These are phyloP conservation scores for Colletotrichum lini DNA, from an alignment of 2,329 filamentous ascomycete genomes.

Conservation along the genomic window DNA sequence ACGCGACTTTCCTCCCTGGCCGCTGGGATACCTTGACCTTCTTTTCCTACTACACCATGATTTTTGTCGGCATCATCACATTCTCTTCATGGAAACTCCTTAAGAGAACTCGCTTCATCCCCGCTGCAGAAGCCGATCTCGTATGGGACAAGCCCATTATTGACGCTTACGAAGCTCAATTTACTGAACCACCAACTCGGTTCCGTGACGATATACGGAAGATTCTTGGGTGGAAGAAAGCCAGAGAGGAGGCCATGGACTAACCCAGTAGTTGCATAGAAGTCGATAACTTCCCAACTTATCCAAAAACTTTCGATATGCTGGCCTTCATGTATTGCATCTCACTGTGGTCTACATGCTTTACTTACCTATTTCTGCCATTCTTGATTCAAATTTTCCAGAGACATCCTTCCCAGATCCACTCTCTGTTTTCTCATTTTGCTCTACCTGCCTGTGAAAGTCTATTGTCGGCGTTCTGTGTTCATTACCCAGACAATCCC, in stretches of 20 bases:
- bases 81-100: slow-evolving; percentile 75
- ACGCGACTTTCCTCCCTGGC: slow-evolving; percentile 59
- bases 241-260: slow-evolving; percentile 22
- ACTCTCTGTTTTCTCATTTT: no score
- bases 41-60: slow-evolving; percentile 71
- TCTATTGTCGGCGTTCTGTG: no score
- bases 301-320: no score
- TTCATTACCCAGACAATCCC: no score
- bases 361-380: no score
- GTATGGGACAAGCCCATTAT: slow-evolving; percentile 73
- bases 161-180: slow-evolving; percentile 69
- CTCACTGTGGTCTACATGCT: no score
- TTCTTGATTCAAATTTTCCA: no score
- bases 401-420: no score
- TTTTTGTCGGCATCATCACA: slow-evolving; percentile 66
- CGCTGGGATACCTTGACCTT: slow-evolving; percentile 63
- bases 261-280: background rate
- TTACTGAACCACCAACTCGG: slow-evolving; percentile 63
- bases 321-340: no score
- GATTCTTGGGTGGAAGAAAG: slow-evolving; percentile 55
- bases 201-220: slow-evolving; percentile 70
- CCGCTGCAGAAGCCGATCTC: slow-evolving; percentile 69
- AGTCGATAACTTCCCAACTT: background rate
- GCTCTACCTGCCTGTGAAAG: no score
- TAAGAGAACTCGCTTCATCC: slow-evolving; percentile 70